Conservation (phyloP, 257 asterid species). For the Scutellaria galericulata region DNA sequence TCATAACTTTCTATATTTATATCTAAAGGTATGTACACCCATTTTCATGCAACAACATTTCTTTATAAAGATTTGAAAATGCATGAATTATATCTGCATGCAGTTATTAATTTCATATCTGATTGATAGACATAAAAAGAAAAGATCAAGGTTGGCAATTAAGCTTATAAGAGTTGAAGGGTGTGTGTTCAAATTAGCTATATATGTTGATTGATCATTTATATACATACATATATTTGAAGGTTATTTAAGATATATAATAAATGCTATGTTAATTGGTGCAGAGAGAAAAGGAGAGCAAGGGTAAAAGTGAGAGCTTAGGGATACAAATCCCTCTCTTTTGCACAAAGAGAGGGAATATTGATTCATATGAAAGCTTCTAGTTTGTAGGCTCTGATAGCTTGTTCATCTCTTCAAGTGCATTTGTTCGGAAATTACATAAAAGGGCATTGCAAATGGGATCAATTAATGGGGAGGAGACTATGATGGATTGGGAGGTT, state of each 20-base stretch:
- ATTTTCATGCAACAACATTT: neutral
- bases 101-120: no score
- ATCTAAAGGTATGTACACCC: constrained; percentile 20
- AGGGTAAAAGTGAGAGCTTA: constrained; percentile 4
- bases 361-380: constrained; percentile 21
- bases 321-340: constrained; percentile 56
- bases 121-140: no score
- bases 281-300: constrained; percentile 39
- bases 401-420: constrained; percentile 46
- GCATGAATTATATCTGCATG: no score
- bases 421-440: constrained; percentile 29
- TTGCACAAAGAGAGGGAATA: constrained; percentile 48
- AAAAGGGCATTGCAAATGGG: constrained; percentile 47
- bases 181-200: no score
- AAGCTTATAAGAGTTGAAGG: no score
- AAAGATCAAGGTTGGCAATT: no score
- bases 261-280: neutral
- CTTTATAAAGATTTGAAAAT: no score
- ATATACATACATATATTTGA: no score
- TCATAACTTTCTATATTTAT: constrained; percentile 3
- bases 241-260: neutral
- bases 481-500: constrained; percentile 37
- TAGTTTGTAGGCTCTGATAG: neutral
- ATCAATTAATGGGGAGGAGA: constrained; percentile 53
- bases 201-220: no score